Evolutionary conservation across 2,329 filamentous ascomycete genomes (phyloP).

Genomic region (Aspergillus calidoustus): DNA sequence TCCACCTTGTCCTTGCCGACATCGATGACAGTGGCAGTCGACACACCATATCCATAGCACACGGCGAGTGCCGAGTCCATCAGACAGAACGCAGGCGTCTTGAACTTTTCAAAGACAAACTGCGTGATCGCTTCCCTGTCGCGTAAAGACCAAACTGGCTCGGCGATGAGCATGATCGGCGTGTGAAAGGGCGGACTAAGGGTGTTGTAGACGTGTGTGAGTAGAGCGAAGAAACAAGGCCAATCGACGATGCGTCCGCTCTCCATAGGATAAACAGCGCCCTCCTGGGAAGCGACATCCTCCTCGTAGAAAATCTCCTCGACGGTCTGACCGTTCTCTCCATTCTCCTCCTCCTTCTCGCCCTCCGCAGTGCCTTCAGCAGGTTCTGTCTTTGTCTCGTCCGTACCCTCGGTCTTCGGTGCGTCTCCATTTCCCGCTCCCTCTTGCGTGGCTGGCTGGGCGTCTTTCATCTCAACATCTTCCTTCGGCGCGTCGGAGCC

Average conservation of each 20-base stretch:
- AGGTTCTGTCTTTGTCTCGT: constrained; percentile 37
- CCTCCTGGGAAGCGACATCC: constrained; percentile 84
- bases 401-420: constrained; percentile 29
- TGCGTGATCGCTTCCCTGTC: constrained; percentile 88
- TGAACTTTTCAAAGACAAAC: constrained; percentile 97
- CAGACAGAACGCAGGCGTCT: constrained; percentile 86
- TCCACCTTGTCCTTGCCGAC: constrained; percentile 92
- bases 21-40: constrained; percentile 84
- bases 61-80: constrained; percentile 88
- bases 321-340: constrained; percentile 36
- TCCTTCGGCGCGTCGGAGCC: constrained; percentile 36
- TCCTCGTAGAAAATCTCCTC: constrained; percentile 75
- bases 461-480: constrained; percentile 54
- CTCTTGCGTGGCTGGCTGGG: constrained; percentile 32
- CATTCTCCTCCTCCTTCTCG: constrained; percentile 30
- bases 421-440: constrained; percentile 21
- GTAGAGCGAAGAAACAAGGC: constrained; percentile 89
- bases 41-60: constrained; percentile 77
- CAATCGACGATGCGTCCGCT: constrained; percentile 86
- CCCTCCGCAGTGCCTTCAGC: constrained; percentile 20
- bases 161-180: constrained; percentile 85
- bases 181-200: constrained; percentile 93
- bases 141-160: constrained; percentile 86
- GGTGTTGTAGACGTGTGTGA: constrained; percentile 88
- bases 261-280: constrained; percentile 83